Conservation (phyloP, 2,329 filamentous ascomycete genomes). For the Metarhizium robertsii region DNA sequence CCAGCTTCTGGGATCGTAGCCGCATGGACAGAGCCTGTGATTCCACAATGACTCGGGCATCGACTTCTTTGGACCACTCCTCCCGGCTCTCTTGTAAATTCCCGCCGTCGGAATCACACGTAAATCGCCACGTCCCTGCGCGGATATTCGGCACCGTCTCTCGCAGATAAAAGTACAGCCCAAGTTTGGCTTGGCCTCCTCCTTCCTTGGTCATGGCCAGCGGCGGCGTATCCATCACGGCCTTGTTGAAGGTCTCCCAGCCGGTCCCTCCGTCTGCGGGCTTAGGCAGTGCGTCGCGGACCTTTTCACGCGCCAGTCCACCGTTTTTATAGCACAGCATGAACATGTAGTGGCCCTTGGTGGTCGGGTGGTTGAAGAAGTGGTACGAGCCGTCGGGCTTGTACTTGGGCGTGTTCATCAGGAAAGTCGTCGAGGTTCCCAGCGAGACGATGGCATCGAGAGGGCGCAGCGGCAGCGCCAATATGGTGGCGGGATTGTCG, state of each 20-base stretch:
- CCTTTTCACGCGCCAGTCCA: conserved; percentile 79
- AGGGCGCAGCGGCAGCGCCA: conserved; percentile 76
- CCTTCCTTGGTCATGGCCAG: conserved; percentile 49
- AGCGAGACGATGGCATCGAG: conserved; percentile 91
- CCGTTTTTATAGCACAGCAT: conserved; percentile 99
- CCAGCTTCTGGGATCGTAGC: conserved; percentile 70
- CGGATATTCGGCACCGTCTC: conserved; percentile 92
- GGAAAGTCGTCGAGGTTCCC: conserved; percentile 91
- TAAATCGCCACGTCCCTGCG: conserved; percentile 80
- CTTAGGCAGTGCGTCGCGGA: conserved; percentile 69
- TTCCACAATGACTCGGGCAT: conserved; percentile 82
- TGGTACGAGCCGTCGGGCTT: conserved; percentile 85
- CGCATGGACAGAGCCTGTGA: conserved; percentile 90
- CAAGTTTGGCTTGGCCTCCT: conserved; percentile 64
- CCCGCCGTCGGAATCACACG: conserved; percentile 45
- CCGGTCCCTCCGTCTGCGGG: conserved; percentile 33
- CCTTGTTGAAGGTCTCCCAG: conserved; percentile 76
- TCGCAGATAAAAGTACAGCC: conserved; percentile 88
- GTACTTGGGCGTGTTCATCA: conserved; percentile 93
- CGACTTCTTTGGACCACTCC: conserved; percentile 46
- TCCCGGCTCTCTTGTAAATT: conserved; percentile 28
- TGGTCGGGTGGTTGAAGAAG: conserved; percentile 97
- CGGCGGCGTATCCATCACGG: conserved; percentile 57
- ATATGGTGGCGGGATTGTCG: conserved; percentile 92
- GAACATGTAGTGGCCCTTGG: conserved; percentile 91